These are phyloP conservation scores for Eimeria sp. DNA, from an alignment of 169 alveolate genomes.

Conservation along the genomic window DNA sequence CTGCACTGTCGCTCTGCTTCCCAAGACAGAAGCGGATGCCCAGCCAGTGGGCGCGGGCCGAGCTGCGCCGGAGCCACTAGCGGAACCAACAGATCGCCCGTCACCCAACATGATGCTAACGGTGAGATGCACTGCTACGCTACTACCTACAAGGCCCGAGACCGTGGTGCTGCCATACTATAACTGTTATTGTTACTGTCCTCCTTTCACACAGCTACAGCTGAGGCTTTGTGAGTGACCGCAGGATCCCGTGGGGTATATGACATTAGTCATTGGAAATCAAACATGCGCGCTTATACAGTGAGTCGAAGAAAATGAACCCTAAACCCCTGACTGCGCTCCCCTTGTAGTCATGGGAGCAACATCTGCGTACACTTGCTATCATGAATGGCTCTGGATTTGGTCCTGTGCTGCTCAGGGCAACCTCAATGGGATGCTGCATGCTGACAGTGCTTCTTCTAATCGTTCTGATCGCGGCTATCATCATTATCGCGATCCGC, in stretches of 20 bases:
- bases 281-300: conserved; percentile 79
- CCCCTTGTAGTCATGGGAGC: background rate
- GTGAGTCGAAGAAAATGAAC: background rate
- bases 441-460: conserved; percentile 3
- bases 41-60: conserved; percentile 81
- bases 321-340: background rate
- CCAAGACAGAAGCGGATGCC: conserved; percentile 63
- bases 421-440: conserved; percentile 67
- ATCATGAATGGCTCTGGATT: background rate
- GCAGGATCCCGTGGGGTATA: conserved; percentile 79
- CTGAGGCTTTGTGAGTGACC: background rate
- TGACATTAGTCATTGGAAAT: conserved; percentile 53
- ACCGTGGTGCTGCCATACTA: background rate
- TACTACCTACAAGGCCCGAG: background rate
- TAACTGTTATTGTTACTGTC: background rate
- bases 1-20: conserved; percentile 74
- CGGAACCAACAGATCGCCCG: conserved; percentile 78
- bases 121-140: background rate
- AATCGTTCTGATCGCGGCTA: conserved; percentile 28
- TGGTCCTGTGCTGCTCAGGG: conserved; percentile 33
- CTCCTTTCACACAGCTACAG: background rate
- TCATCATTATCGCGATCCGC: conserved; percentile 32
- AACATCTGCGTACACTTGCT: background rate
- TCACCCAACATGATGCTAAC: conserved; percentile 36
- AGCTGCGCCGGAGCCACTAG: conserved; percentile 75